Evolutionary conservation across 2,329 filamentous ascomycete genomes (phyloP), one percentile per base, ranked within the genome.

Genomic region (Colletotrichum tofieldiae): DNA sequence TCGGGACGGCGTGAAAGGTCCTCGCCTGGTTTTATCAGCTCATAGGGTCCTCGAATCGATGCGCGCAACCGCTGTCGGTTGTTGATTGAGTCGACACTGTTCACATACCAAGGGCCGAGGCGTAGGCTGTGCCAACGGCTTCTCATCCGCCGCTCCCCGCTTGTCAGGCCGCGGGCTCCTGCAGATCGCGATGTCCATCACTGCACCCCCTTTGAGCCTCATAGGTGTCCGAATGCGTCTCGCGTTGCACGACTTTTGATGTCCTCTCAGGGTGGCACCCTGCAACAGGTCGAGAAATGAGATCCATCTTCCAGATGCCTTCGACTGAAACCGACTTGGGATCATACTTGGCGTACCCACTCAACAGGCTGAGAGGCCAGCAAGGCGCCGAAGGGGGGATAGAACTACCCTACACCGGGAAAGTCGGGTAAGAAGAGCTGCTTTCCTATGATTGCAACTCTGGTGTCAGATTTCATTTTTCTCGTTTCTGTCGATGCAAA

Each of bases 141-240:
- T 70, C 60, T 45, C 45, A 49, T 23, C 70, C 60, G 65, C n/a
- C 39, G 26, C 60, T 61, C 66, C 70, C 59, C 70, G 70, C 65
- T 66, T 72, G 60, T 49, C 70, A 68, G 59, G 59, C 45, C 52
- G 43, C 69, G 43, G 65, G 54, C 69, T 64, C 65, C 65, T 69
- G 69, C 60, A 72, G 54, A 72, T 64, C 59, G 26, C 39, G 23
- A 60, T 60, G 60, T 23, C 45, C 54, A 56, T 69, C 54, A 59
- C 47, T 61, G 45, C 59, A 55, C 54, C 26, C 29, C 52, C 70
- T 59, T 72, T 72, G 65, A 72, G 70, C 70, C 70, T 72, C 65
- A 70, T 60, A 54, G 65, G 52, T 45, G 23, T 70, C 37, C 45
- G 47, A 52, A 45, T 49, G 65, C 54, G 69, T 55, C 65, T 70